Percentiles rank a stretch among this genome's conserved stretches.
These are phyloP conservation scores for Sporothrix protearum DNA, from an alignment of 2,329 filamentous ascomycete species.

Conservation along the genomic window DNA sequence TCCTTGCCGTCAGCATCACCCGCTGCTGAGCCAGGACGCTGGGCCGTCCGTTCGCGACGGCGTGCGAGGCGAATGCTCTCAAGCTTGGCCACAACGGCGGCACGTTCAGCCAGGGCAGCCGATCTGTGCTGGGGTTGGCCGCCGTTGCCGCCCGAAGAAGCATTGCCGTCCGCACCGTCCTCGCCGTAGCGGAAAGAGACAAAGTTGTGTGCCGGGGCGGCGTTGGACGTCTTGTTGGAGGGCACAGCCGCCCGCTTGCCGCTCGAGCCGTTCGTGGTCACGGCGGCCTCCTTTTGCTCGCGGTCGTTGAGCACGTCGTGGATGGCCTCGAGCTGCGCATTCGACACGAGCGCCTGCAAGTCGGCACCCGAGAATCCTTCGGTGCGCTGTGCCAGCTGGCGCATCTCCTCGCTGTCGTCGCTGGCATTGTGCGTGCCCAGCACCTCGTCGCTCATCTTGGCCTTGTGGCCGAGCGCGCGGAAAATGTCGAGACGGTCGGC, in stretches of 20 bases:
- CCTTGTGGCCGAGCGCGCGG: conserved; percentile 73
- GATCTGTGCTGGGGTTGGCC: conserved; percentile 45
- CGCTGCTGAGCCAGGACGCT: conserved; percentile 23
- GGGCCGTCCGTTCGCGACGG: conserved; percentile 53
- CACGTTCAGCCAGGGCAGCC: conserved; percentile 66
- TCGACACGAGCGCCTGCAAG: conserved; percentile 90
- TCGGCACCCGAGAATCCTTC: conserved; percentile 93
- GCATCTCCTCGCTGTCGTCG: conserved; percentile 41
- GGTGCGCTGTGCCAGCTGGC: conserved; percentile 73
- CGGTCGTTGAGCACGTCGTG: conserved; percentile 79
- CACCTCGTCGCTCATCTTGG: conserved; percentile 68
- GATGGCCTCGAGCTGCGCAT: conserved; percentile 94
- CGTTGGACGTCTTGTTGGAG: neutral
- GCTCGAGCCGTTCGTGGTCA: conserved; percentile 31
- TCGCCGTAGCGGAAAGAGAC: conserved; percentile 80
- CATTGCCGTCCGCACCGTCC: conserved; percentile 49
- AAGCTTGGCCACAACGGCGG: conserved; percentile 76
- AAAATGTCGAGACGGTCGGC: conserved; percentile 88
- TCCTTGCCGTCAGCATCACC: conserved; percentile 26
- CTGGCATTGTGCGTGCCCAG: conserved; percentile 47
- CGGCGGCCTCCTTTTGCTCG: conserved; percentile 32
- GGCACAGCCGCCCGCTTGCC: neutral
- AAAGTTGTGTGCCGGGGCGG: conserved; percentile 51
- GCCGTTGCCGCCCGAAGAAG: conserved; percentile 37
- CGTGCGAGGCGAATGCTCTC: conserved; percentile 71